Base-by-base conservation (phyloP, 2,329 filamentous ascomycete genomes). In the Cordyceps cateniannulata region DNA sequence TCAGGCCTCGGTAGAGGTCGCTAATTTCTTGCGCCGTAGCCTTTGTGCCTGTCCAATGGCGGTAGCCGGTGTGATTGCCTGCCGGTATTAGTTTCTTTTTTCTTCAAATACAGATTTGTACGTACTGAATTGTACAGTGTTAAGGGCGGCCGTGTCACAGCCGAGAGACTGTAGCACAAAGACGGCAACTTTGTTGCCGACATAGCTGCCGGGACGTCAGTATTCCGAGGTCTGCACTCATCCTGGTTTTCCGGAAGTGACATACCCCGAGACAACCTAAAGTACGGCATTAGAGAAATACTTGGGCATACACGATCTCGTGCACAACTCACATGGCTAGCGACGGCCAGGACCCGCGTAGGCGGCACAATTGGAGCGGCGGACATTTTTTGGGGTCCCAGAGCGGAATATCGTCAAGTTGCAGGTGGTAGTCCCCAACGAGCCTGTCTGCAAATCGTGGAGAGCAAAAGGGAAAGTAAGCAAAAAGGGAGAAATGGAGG, bases 11-110 rank as follows among this genome's bases (percentile, higher is more conserved):
- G 76, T 93, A 99, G 2, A 99, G 81, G 54, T 93, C 88, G 49
- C 81, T 80, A 63, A 99, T 93, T 73, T 98, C 91, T 64, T 88
- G 77, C 2, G 93, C 90, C 0, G 90, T 87, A 2, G 90, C 88
- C 66, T 86, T 88, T 32, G 90, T 93, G 63, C 95, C 95, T 68
- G 89, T 93, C 77, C 91, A 88, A 75, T 95, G 91, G 62, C 84
- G 82, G 75, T 99, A 99, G 48, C 91, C 95, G 1, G 93, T 93
- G 73, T 99, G 95, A 70, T 99, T 99, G 74, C 92, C 93, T 96
- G 69, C 67, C 32, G 58, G 63, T n/a, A n/a, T 38, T n/a, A 25
- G 20, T 16, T 14, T 6, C 47, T 48, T 24, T 38, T 32, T 32
- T 60, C 20, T 47, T 35, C n/a, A n/a, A n/a, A n/a, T 48, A 45